Percentiles rank a stretch among this genome's conserved stretches.
phyloP scores from a whole-genome alignment of 306 rosid species.

The Trifolium repens region DNA sequence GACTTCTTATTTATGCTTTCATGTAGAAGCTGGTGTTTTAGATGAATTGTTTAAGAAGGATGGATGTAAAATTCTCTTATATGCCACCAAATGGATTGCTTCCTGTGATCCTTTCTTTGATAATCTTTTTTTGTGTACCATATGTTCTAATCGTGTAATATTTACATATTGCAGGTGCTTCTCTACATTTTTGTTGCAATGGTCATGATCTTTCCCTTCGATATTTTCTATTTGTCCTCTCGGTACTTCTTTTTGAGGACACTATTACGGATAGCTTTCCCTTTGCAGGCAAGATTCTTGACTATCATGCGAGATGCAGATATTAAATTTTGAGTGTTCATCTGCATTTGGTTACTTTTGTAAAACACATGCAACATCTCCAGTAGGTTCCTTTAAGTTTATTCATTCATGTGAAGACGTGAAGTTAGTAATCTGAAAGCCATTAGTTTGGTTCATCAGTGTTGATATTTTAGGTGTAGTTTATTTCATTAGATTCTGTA shows the following conservation, averaged over 20 bases:
- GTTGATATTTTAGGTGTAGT: constrained; percentile 31
- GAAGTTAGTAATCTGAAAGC: constrained; percentile 4
- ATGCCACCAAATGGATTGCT: constrained; percentile 29
- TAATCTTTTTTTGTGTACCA: constrained; percentile 15
- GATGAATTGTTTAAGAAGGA: constrained; percentile 19
- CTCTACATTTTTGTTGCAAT: constrained; percentile 80
- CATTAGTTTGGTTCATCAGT: constrained; percentile 31
- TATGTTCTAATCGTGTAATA: constrained; percentile 45
- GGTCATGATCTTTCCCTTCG: constrained; percentile 88
- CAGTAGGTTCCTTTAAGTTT: constrained; percentile 17
- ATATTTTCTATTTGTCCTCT: constrained; percentile 88
- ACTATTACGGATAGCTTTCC: constrained; percentile 81
- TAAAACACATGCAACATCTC: constrained; percentile 27
- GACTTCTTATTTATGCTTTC: constrained; percentile 13
- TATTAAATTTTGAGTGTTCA: constrained; percentile 30
- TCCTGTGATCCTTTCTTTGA: constrained; percentile 32
- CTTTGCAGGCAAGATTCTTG: constrained; percentile 82
- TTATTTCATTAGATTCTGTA: constrained; percentile 30
- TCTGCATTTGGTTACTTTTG: constrained; percentile 35
- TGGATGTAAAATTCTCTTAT: constrained; percentile 17
- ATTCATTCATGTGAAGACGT: constrained; percentile 1
- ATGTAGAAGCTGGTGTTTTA: constrained; percentile 35
- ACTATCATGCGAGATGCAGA: constrained; percentile 19
- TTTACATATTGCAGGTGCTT: constrained; percentile 75
- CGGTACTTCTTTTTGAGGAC: constrained; percentile 93